phyloP scores from a whole-genome alignment of 305 asterid genomes.

The Fraxinus sp. region DNA sequence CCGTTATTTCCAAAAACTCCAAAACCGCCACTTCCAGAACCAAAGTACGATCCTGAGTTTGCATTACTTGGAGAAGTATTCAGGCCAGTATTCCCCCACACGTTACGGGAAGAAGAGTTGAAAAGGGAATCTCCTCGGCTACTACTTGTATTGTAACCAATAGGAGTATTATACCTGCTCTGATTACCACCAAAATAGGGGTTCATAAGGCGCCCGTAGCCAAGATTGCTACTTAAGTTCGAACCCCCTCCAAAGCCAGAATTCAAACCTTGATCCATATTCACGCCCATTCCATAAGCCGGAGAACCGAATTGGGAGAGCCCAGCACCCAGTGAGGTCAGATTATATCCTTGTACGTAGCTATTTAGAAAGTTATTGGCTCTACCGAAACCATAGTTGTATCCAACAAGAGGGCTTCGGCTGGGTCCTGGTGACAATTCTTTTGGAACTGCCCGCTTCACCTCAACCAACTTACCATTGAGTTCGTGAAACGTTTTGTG shows the following conservation, averaged over 20 bases:
- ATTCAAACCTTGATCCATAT: constrained; percentile 52
- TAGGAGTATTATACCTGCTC: constrained; percentile 54
- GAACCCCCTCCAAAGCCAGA: constrained; percentile 56
- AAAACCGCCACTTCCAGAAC: constrained; percentile 57
- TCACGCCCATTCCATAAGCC: constrained; percentile 56
- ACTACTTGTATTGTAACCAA: constrained; percentile 49
- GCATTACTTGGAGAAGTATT: constrained; percentile 51
- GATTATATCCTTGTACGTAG: constrained; percentile 52
- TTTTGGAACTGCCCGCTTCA: constrained; percentile 66
- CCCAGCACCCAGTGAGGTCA: constrained; percentile 51
- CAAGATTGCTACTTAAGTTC: constrained; percentile 43
- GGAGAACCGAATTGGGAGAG: constrained; percentile 61
- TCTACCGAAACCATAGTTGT: constrained; percentile 51
- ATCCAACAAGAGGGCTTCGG: constrained; percentile 53
- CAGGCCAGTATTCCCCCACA: constrained; percentile 69
- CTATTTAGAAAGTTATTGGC: constrained; percentile 46
- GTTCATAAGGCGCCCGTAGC: constrained; percentile 53
- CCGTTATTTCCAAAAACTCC: constrained; percentile 73
- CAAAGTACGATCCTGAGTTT: constrained; percentile 56
- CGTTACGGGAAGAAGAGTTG: constrained; percentile 33
- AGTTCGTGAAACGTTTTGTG: constrained; percentile 64
- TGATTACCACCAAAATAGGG: constrained; percentile 54
- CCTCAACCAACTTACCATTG: constrained; percentile 70
- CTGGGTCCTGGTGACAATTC: constrained; percentile 57
- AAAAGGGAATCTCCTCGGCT: constrained; percentile 52